Evolutionary conservation across 495 filamentous ascomycete species (phyloP).

Genomic region (Talaromyces borbonicus): DNA sequence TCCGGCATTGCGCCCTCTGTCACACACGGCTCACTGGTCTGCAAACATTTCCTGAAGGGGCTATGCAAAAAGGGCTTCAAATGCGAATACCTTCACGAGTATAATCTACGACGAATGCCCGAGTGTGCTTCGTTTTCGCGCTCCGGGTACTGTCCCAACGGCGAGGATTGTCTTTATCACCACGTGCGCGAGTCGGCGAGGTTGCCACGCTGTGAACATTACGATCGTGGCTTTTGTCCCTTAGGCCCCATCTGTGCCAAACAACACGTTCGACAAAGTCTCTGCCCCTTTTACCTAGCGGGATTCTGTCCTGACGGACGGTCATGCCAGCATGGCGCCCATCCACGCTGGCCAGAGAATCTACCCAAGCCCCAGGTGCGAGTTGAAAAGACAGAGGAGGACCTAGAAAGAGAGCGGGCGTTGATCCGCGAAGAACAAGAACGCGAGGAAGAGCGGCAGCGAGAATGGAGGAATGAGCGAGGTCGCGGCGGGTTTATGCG

Average conservation of each 20-base stretch:
- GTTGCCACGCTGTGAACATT: slow-evolving; percentile 83
- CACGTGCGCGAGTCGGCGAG: slow-evolving; percentile 78
- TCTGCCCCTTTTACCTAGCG: slow-evolving; percentile 82
- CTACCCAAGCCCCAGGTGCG: slow-evolving; percentile 63
- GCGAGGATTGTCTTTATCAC: slow-evolving; percentile 92
- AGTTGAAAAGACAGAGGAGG: slow-evolving; percentile 51
- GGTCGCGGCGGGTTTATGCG: slow-evolving; percentile 39
- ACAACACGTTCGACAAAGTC: slow-evolving; percentile 62
- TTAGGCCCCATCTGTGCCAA: slow-evolving; percentile 79
- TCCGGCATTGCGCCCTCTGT: slow-evolving; percentile 39
- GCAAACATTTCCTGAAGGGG: slow-evolving; percentile 97
- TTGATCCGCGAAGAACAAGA: slow-evolving; percentile 46
- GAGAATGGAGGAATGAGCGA: slow-evolving; percentile 40
- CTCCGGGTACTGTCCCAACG: slow-evolving; percentile 87
- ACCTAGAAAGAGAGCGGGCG: slow-evolving; percentile 46
- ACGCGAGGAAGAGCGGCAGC: slow-evolving; percentile 40
- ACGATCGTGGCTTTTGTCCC: slow-evolving; percentile 91
- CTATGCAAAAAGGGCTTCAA: slow-evolving; percentile 93
- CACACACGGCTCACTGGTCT: slow-evolving; percentile 62
- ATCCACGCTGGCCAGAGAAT: slow-evolving; percentile 65
- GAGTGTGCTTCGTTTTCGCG: slow-evolving; percentile 90
- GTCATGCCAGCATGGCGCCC: slow-evolving; percentile 64
- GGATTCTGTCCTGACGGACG: slow-evolving; percentile 91
- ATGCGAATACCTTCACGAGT: slow-evolving; percentile 97
- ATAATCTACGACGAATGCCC: slow-evolving; percentile 94